These are phyloP conservation scores for Ceratobasidium sp. DNA, from an alignment of 1,284 basidiomycete species.

Conservation along the genomic window DNA sequence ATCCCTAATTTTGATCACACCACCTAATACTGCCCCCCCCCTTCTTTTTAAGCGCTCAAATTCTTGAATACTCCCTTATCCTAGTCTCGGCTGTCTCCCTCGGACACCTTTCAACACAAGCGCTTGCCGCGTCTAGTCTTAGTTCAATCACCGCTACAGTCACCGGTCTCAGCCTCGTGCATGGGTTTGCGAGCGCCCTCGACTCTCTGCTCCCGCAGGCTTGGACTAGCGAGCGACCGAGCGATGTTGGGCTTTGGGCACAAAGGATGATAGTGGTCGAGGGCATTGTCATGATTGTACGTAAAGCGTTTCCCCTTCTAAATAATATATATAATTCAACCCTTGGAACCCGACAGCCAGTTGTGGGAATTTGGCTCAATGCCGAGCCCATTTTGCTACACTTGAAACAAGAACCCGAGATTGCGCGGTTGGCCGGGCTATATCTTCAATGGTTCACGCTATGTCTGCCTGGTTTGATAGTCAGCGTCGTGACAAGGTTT, in stretches of 20 bases:
- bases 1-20: not conserved
- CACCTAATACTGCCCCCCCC: not conserved
- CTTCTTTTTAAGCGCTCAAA: conserved; percentile 66
- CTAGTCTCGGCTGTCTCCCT: conserved; percentile 82
- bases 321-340: conserved; percentile 44
- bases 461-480: conserved; percentile 74
- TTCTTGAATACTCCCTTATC: conserved; percentile 78
- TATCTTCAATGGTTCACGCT: conserved; percentile 82
- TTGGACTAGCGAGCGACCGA: conserved; percentile 86
- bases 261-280: conserved; percentile 85
- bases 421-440: conserved; percentile 78
- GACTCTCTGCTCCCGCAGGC: conserved; percentile 91
- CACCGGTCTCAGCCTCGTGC: conserved; percentile 76
- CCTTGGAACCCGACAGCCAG: conserved; percentile 61
- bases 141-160: conserved; percentile 85
- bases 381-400: conserved; percentile 83
- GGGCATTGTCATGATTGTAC: conserved; percentile 66
- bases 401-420: conserved; percentile 86
- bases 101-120: conserved; percentile 83
- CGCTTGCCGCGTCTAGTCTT: conserved; percentile 84
- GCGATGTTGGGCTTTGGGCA: conserved; percentile 88
- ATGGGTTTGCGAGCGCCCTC: conserved; percentile 83
- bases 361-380: conserved; percentile 79
- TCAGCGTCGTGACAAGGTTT: conserved; percentile 73
- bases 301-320: conserved; percentile 54